phyloP scores from a whole-genome alignment of 805 yeast species.

The Middelhovenomyces tepae region DNA sequence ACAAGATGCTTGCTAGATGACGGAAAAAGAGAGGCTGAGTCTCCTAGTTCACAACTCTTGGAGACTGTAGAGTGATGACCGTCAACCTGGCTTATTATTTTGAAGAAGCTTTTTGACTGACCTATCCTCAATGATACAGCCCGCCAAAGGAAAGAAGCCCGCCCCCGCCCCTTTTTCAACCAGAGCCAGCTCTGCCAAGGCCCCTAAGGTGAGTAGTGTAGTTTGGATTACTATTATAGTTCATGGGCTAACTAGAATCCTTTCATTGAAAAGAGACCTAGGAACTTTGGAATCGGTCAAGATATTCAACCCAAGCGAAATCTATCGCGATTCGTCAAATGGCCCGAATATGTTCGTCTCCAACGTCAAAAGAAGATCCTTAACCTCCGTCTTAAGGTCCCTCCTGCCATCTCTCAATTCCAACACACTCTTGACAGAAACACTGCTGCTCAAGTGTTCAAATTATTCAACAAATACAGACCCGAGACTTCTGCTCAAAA shows the following conservation, averaged over 20 bases:
- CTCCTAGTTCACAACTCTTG: slow-evolving; percentile 4
- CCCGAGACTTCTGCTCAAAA: slow-evolving; percentile 96
- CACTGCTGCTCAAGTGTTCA: slow-evolving; percentile 96
- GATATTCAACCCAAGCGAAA: slow-evolving; percentile 91
- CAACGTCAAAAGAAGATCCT: slow-evolving; percentile 99
- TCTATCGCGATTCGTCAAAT: slow-evolving; percentile 93
- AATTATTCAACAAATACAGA: slow-evolving; percentile 97
- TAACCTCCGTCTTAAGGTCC: slow-evolving; percentile 94
- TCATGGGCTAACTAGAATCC: slow-evolving; percentile 53
- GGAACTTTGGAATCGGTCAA: slow-evolving; percentile 96
- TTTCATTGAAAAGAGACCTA: slow-evolving; percentile 80
- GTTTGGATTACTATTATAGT: not conserved
- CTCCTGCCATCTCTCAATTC: slow-evolving; percentile 97
- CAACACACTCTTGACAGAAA: slow-evolving; percentile 94
- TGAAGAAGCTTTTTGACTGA: not conserved
- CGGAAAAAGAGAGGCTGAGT: slow-evolving; percentile 7
- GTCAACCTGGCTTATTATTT: slow-evolving; percentile 1
- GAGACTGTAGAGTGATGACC: slow-evolving; percentile 9
- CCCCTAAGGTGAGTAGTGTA: slow-evolving; percentile 32
- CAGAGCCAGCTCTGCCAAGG: slow-evolving; percentile 36
- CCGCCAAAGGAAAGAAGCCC: slow-evolving; percentile 54
- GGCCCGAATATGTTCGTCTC: slow-evolving; percentile 98
- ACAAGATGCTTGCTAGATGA: slow-evolving; percentile 6
- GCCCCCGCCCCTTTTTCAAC: slow-evolving; percentile 98
- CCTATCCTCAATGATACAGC: slow-evolving; percentile 5